Base-by-base conservation (phyloP, 768 basidiomycete species). In the Xerocomellus intermedius region DNA sequence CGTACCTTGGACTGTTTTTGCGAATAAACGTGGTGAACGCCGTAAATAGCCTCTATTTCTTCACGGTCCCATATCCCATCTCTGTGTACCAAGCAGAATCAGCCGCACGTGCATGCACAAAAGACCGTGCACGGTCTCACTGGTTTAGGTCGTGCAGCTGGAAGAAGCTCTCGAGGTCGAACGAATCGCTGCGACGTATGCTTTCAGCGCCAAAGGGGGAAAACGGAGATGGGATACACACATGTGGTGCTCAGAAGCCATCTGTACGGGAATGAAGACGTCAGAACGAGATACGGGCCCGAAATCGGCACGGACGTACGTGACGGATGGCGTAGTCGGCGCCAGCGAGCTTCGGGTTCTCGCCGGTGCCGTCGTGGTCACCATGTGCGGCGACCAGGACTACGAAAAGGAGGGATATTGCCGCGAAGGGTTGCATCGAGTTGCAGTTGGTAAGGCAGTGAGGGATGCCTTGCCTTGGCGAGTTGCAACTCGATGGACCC, bases 21-120 rank as follows among this genome's bases (percentile, higher is more conserved):
- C 42, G 87, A 89, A 69, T 88, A 91, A 53, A 93, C 79, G 65
- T 98, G 95, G 70, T 97, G 94, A 8, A 98, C 88, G 50, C 96
- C 96, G 61, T 99, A 99, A 37, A 99, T 85, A 19, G 94, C 94
- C 71, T 97, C 89, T 56, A 99, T 89, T 70, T 99, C 96, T 51
- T 86, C 85, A 55, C 78, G 77, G 68, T 91, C 87, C 86, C 93
- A 93, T 50, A 81, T 64, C 0, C 91, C 91, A 65, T 98, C 85
- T 37, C 89, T 91, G 44, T 42, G n/a, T 21, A 36, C 5, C 39
- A 10, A 35, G 17, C 17, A 17, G 32, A 5, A 13, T 59, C 42
- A 58, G 53, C 16, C n/a, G n/a, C n/a, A n/a, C n/a, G n/a, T n/a
- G 14, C 26, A 22, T 8, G 14, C 9, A 14, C 19, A 28, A 41